Evolutionary conservation across 805 yeast genomes (phyloP).

Genomic region (Cyberlindnera euphorbiae): DNA sequence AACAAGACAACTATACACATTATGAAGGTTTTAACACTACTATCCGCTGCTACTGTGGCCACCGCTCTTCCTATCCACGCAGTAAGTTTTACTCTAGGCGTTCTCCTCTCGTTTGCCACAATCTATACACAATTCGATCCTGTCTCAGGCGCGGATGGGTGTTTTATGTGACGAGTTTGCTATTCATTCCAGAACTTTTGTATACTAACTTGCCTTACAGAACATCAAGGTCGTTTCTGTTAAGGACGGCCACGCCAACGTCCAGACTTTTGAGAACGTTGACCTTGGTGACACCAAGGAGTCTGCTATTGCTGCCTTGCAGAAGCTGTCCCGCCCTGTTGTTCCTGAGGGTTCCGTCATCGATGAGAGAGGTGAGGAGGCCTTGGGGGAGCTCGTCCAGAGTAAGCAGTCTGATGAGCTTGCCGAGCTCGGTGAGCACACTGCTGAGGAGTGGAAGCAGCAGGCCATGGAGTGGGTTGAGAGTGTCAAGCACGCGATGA

Average conservation of each 20-base stretch:
- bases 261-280: constrained; percentile 13
- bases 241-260: constrained; percentile 14
- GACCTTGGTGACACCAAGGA: constrained; percentile 20
- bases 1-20: too few species aligned
- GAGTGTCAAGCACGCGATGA: constrained; percentile 6
- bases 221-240: constrained; percentile 15
- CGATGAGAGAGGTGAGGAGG: background rate
- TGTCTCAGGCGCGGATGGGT: too few species aligned
- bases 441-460: constrained; percentile 2
- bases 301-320: constrained; percentile 8
- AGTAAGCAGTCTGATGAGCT: constrained; percentile 1
- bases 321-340: constrained; percentile 3
- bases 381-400: constrained; percentile 1
- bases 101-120: too few species aligned
- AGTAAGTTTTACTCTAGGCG: constrained; percentile 21
- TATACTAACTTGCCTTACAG: too few species aligned
- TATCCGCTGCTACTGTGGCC: constrained; percentile 18
- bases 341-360: background rate
- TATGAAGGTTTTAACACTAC: constrained; percentile 20
- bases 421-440: constrained; percentile 2
- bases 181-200: too few species aligned
- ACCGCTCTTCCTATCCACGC: constrained; percentile 23
- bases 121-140: too few species aligned
- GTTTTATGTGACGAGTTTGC: too few species aligned
- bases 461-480: constrained; percentile 7